These are phyloP conservation scores for Mallotus japonicus DNA, from an alignment of 441 rosid genomes.

Conservation along the genomic window DNA sequence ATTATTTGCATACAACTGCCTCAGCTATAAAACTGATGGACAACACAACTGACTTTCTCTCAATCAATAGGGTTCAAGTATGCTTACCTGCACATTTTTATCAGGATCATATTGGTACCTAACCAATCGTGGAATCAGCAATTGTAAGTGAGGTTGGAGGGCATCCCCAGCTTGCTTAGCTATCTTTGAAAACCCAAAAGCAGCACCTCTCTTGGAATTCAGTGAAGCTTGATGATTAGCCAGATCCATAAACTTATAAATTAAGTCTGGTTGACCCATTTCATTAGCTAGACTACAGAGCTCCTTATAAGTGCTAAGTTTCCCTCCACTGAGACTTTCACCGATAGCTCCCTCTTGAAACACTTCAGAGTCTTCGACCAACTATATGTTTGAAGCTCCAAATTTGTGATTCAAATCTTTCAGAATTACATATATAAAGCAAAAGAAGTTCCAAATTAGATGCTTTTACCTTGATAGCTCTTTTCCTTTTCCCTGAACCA, in stretches of 20 bases:
- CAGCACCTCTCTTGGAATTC: constrained; percentile 96
- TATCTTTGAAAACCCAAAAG: constrained; percentile 97
- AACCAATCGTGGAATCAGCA: constrained; percentile 85
- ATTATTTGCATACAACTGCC: neutral
- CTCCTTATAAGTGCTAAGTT: constrained; percentile 95
- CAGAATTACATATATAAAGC: constrained; percentile 12
- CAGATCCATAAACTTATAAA: constrained; percentile 97
- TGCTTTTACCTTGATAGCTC: constrained; percentile 80
- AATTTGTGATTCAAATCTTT: constrained; percentile 24
- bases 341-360: constrained; percentile 96
- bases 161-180: constrained; percentile 99
- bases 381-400: constrained; percentile 42
- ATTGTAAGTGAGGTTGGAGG: constrained; percentile 77
- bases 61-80: constrained; percentile 4
- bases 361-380: constrained; percentile 90
- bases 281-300: constrained; percentile 96
- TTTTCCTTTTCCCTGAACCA: constrained; percentile 96
- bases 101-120: constrained; percentile 99
- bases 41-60: neutral
- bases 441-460: constrained; percentile 20
- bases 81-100: constrained; percentile 90
- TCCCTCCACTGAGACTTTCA: constrained; percentile 83
- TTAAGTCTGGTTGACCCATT: constrained; percentile 98
- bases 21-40: neutral
- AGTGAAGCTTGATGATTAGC: constrained; percentile 95